Percentiles rank a stretch among this genome's conserved stretches.
Evolutionary conservation across 2,329 filamentous ascomycete genomes (phyloP).

Genomic region (Aspergillus caelatus): DNA sequence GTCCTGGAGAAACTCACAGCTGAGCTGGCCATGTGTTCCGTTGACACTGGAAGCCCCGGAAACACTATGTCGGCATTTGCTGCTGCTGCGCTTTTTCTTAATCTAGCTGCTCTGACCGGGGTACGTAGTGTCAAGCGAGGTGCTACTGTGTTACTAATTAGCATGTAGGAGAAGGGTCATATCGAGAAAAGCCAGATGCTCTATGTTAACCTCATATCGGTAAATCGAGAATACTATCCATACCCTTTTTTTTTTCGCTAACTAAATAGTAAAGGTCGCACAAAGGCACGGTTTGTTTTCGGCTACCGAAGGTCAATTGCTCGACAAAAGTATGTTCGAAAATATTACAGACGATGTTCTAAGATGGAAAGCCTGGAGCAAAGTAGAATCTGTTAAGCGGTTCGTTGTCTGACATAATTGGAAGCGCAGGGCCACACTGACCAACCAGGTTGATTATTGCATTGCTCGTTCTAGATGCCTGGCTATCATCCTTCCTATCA

Average conservation of each 20-base stretch:
- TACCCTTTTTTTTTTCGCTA: not conserved
- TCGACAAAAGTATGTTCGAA: constrained; percentile 47
- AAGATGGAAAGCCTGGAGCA: constrained; percentile 57
- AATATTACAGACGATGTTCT: constrained; percentile 47
- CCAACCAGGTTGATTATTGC: constrained; percentile 46
- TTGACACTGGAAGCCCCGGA: constrained; percentile 42
- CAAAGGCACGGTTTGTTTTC: constrained; percentile 56
- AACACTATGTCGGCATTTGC: constrained; percentile 52
- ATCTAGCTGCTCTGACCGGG: constrained; percentile 53
- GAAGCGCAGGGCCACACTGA: constrained; percentile 9
- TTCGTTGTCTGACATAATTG: constrained; percentile 12
- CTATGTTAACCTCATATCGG: constrained; percentile 53
- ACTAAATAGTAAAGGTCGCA: constrained; percentile 34
- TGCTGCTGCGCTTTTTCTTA: constrained; percentile 52
- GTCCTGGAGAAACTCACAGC: constrained; percentile 44
- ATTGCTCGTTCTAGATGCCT: constrained; percentile 50
- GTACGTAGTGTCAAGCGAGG: constrained; percentile 18
- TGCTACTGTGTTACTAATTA: constrained; percentile 12
- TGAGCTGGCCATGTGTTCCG: constrained; percentile 48
- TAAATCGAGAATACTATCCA: constrained; percentile 19
- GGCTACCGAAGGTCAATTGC: constrained; percentile 48
- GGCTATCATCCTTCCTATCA: constrained; percentile 52
- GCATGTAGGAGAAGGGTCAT: constrained; percentile 41
- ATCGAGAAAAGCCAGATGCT: constrained; percentile 55
- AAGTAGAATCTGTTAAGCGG: constrained; percentile 56